These are phyloP conservation scores for Lecanicillium sp. DNA, from an alignment of 2,329 filamentous ascomycete genomes.

Conservation along the genomic window DNA sequence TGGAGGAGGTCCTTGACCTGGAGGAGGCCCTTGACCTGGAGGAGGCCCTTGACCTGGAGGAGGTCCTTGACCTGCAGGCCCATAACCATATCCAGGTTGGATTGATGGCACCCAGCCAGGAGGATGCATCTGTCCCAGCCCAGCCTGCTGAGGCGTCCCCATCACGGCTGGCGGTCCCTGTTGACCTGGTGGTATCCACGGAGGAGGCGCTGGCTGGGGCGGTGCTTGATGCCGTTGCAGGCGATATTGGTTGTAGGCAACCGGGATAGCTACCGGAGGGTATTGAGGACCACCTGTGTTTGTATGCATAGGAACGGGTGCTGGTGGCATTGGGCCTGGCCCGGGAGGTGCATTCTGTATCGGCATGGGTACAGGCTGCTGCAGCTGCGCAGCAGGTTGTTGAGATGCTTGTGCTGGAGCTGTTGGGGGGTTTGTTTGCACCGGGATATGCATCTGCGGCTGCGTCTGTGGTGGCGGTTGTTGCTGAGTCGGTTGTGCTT, in stretches of 20 bases:
- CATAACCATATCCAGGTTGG: too few relatives aligned
- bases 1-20: too few relatives aligned
- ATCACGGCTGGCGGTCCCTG: background rate
- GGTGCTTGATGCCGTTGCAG: background rate
- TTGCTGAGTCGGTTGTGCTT: conserved; percentile 1
- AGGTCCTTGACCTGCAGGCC: too few relatives aligned
- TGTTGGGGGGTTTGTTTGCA: too few relatives aligned
- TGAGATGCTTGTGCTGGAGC: background rate
- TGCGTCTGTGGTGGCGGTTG: background rate
- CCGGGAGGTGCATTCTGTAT: too few relatives aligned
- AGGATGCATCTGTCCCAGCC: too few relatives aligned
- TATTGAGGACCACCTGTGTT: background rate
- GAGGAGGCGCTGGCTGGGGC: background rate
- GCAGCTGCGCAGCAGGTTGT: background rate
- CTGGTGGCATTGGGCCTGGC: too few relatives aligned
- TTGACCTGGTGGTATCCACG: background rate
- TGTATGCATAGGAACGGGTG: too few relatives aligned
- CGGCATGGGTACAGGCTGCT: background rate
- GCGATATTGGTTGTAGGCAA: conserved; percentile 1
- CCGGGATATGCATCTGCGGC: background rate
- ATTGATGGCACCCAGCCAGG: too few relatives aligned
- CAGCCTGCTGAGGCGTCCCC: too few relatives aligned
- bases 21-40: too few relatives aligned
- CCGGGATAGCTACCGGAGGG: conserved; percentile 2
- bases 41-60: too few relatives aligned